Base-by-base conservation (phyloP, 208 protist genomes). In the Leptomonas seymouri region DNA sequence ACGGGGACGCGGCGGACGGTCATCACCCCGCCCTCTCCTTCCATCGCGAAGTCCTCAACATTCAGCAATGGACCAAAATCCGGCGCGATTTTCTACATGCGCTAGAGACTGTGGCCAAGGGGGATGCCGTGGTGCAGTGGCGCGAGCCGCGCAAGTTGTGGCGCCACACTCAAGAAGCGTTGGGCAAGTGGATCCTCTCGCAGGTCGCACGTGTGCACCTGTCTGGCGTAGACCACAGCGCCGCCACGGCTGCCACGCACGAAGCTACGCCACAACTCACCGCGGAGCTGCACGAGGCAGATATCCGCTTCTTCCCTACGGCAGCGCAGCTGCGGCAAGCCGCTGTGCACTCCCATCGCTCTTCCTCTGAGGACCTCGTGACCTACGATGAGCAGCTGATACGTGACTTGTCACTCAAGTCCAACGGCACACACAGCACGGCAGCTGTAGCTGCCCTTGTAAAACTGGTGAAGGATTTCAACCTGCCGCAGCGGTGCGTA, bases 111-210 rank as follows among this genome's bases (percentile, higher is more conserved):
- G 44, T 51, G 11, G 71, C 75, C 0, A 30, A 3, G 27, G 64
- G 68, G 48, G 34, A 39, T 3, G 41, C 50, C 23, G 64, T 55
- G 1, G 67, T 86, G 46, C 41, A 60, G 25, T 95, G 89, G 79
- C 55, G 80, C 23, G 91, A 96, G 57, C 88, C 88, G 45, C 71
- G 72, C 20, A 96, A 93, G 72, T 82, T 96, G 41, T 93, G 91
- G 87, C 87, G 91, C 1, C 87, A 96, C 73, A 84, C 85, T 44
- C 87, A 93, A 60, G 87, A 96, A 71, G 89, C 89, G 23, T 78
- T 96, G 4, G 91, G 88, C 27, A 96, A 96, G 79, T 96, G 91
- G 89, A 58, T 96, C 16, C 81, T 96, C 46, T 93, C 91, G 14
- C 91, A 96, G 74, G 73, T 90, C 11, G 91, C 91, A 15, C 83